Percentiles rank a stretch among this genome's conserved stretches.
phyloP scores from a whole-genome alignment of 495 filamentous ascomycete genomes.

The Daldinia bambusicola region DNA sequence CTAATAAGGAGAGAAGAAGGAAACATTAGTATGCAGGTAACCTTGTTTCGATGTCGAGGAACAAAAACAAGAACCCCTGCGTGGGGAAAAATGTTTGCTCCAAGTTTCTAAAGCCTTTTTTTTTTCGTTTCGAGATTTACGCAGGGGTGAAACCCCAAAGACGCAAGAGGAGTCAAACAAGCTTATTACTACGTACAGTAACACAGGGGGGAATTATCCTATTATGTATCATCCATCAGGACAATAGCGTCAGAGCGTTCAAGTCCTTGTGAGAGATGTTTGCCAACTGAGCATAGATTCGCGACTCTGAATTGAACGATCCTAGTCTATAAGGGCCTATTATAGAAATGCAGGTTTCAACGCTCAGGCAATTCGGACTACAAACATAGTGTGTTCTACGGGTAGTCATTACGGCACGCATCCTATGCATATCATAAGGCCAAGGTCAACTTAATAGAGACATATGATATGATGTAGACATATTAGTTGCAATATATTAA shows the following conservation, averaged over 20 bases:
- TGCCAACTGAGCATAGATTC: constrained; percentile 10
- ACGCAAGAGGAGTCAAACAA: constrained; percentile 22
- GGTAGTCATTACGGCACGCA: constrained; percentile 2
- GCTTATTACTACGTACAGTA: constrained; percentile 30
- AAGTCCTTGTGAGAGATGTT: constrained; percentile 10
- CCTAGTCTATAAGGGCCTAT: constrained; percentile 26
- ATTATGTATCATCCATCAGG: constrained; percentile 3
- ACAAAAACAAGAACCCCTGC: constrained; percentile 19
- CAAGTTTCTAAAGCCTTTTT: constrained; percentile 6
- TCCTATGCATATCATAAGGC: constrained; percentile 33
- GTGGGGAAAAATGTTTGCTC: constrained; percentile 31
- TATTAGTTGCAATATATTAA: neutral
- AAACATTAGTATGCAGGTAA: constrained; percentile 40
- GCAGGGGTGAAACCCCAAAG: constrained; percentile 33
- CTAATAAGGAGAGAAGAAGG: constrained; percentile 8
- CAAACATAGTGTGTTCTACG: constrained; percentile 25
- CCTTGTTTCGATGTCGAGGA: constrained; percentile 42
- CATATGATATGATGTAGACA: constrained; percentile 21
- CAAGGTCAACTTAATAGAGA: constrained; percentile 19
- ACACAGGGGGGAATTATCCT: constrained; percentile 11
- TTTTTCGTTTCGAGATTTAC: constrained; percentile 38
- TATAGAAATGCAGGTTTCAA: constrained; percentile 29
- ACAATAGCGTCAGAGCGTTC: neutral
- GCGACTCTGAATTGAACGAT: constrained; percentile 2
- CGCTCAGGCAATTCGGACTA: constrained; percentile 19